Base-by-base conservation (phyloP, 306 rosid species). In the Citrullus mucosospermus region DNA sequence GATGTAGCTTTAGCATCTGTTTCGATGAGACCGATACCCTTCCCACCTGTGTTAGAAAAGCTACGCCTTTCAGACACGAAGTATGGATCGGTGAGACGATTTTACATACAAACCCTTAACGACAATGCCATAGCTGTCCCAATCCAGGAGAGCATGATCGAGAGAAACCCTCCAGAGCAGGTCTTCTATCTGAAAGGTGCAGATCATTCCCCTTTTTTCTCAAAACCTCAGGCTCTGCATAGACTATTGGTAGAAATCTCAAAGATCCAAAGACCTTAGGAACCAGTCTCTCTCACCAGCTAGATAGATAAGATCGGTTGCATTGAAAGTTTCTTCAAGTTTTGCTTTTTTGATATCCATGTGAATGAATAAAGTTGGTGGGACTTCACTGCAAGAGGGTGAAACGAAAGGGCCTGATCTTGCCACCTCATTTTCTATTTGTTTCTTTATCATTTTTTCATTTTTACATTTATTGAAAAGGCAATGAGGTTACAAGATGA, bases 221-320 rank as follows among this genome's bases (percentile, higher is more conserved):
- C 98, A 41, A 95, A 87, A 84, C 97, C 97, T 79, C 98, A 95
- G 84, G 97, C 97, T 43, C 82, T 95, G 60, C 97, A 95, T 89
- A 95, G 88, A 83, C 80, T 95, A 50, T 78, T 95, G 82, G 87
- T 89, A 71, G 97, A 95, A 86, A 89, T 95, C 83, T 91, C 98
- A 75, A 43, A 20, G 36, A 44, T 22, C 56, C 22, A 69, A 69
- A 41, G 86, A 75, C 8, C 56, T 43, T 69, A 41, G 36, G 5
- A 66, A 22, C 34, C 75, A 69, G 74, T 63, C 70, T 63, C 25
- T 68, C 74, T 68, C 74, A 68, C 74, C 74, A 41, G 74, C 74
- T 68, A 38, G 53, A 68, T n/a, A 30, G 68, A 61, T 61, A 6
- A 25, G 43, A 61, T 38, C 30, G 34, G 10, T 68, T 18, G 54